phyloP scores from a whole-genome alignment of 352 stramenopile genomes.

The Phytophthora citricola region DNA sequence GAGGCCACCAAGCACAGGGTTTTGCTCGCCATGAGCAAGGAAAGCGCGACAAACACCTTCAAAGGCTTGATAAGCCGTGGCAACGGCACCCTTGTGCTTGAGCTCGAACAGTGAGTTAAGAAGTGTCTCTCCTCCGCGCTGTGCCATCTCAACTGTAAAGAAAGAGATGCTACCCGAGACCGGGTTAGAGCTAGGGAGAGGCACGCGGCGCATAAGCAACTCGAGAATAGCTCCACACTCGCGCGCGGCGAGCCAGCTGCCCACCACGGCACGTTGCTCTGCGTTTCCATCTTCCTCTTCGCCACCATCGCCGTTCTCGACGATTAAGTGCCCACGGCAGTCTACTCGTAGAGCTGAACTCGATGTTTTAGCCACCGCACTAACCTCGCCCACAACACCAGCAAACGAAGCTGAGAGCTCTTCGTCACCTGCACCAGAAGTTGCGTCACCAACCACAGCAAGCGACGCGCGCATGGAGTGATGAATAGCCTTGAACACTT shows the following conservation, averaged over 20 bases:
- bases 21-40: conserved; percentile 66
- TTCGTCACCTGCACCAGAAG: conserved; percentile 67
- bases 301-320: conserved; percentile 52
- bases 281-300: conserved; percentile 57
- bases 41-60: conserved; percentile 88
- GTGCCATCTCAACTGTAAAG: conserved; percentile 63
- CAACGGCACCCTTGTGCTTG: conserved; percentile 90
- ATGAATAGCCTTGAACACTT: conserved; percentile 64
- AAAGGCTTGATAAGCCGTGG: conserved; percentile 84
- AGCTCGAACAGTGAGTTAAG: conserved; percentile 87
- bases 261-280: conserved; percentile 82
- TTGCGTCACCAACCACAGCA: conserved; percentile 78
- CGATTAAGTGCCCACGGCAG: conserved; percentile 79
- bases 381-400: conserved; percentile 74
- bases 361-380: conserved; percentile 52
- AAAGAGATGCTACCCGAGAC: conserved; percentile 28
- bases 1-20: conserved; percentile 55
- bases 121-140: conserved; percentile 71
- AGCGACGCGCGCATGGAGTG: conserved; percentile 71
- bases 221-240: conserved; percentile 85
- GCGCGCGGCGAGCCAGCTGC: conserved; percentile 86
- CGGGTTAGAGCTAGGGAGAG: conserved; percentile 42
- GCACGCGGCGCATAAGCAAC: conserved; percentile 70
- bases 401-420: conserved; percentile 68
- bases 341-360: conserved; percentile 75